Base-by-base conservation (phyloP, 441 rosid genomes). In the Monsonia emarginata region DNA sequence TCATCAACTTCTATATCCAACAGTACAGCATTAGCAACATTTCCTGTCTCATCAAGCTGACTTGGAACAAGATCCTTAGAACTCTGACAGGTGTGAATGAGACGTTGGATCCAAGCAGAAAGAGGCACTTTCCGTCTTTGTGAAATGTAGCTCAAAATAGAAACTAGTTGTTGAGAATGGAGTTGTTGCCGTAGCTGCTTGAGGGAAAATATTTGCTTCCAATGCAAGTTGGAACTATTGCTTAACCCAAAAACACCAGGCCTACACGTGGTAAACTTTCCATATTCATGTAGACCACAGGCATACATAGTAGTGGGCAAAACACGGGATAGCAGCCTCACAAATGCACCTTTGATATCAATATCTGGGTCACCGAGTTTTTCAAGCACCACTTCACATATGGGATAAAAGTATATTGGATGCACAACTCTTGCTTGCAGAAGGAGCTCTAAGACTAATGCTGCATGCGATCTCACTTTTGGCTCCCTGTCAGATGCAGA, bases 121-220 rank as follows among this genome's bases (percentile, higher is more conserved):
- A 91, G 92, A 61, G 94, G 92, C 61, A 79, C 90, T 76, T 91
- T 94, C 97, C 92, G 88, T 80, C 97, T 86, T 70, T 91, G 97
- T 25, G 91, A 91, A 72, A 94, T 84, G 81, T 94, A 94, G 76
- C 97, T 91, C 85, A 94, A 79, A 85, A 94, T 80, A 64, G 96
- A 83, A 74, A 94, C 95, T 72, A 91, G 95, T 79, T 94, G 97
- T 74, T 91, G 97, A 22, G 96, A 90, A 68, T 87, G 89, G 79
- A 94, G 86, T 74, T 83, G 91, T 72, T 81, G 86, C 38, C 70
- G 84, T 34, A 84, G 76, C 79, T 85, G 96, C 86, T 84, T 91
- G 78, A 94, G 82, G 75, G 96, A 78, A 85, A 94, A 86, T 61
- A 85, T 80, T 80, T 89, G 95, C 82, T 88, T 94, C 99, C 99